phyloP scores from a whole-genome alignment of 1,284 basidiomycete genomes.

The Trichosporon ovoides region DNA sequence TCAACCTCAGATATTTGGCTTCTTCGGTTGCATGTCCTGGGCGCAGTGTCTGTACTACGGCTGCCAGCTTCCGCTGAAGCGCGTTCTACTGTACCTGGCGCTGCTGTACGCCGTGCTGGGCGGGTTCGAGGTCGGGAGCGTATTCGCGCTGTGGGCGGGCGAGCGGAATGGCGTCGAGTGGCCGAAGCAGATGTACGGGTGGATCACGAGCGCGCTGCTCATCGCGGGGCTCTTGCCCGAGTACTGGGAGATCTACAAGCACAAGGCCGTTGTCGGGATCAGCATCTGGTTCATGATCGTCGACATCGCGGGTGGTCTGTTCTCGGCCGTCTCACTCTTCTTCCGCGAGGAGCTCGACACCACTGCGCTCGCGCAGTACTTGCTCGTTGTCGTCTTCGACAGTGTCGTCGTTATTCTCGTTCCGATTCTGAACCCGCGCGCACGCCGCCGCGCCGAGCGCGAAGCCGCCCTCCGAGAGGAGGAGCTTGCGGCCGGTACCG shows the following conservation, averaged over 20 bases:
- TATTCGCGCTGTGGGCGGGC: slow-evolving; percentile 56
- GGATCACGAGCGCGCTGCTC: slow-evolving; percentile 60
- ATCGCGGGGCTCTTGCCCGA: slow-evolving; percentile 60
- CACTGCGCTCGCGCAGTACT: slow-evolving; percentile 57
- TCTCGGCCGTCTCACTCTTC: slow-evolving; percentile 61
- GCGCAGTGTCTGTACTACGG: slow-evolving; percentile 63
- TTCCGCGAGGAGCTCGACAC: slow-evolving; percentile 65
- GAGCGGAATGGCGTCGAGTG: slow-evolving; percentile 52
- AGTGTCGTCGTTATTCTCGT: slow-evolving; percentile 58
- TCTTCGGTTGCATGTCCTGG: slow-evolving; percentile 61
- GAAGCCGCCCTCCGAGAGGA: slow-evolving; percentile 7
- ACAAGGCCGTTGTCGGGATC: slow-evolving; percentile 66
- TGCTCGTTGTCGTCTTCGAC: slow-evolving; percentile 56
- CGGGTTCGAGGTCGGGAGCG: slow-evolving; percentile 59
- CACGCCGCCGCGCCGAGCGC: slow-evolving; percentile 33
- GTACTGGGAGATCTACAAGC: slow-evolving; percentile 63
- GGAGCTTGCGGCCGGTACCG: background rate
- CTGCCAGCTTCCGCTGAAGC: slow-evolving; percentile 37
- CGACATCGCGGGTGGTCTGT: slow-evolving; percentile 67
- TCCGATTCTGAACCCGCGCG: slow-evolving; percentile 58
- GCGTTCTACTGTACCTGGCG: slow-evolving; percentile 49
- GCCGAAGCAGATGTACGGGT: slow-evolving; percentile 61
- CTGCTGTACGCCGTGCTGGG: slow-evolving; percentile 52
- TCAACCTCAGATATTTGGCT: slow-evolving; percentile 69
- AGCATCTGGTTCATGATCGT: slow-evolving; percentile 65